Base-by-base conservation (phyloP, 345 rosid genomes). In the Gossypium arboreum region DNA sequence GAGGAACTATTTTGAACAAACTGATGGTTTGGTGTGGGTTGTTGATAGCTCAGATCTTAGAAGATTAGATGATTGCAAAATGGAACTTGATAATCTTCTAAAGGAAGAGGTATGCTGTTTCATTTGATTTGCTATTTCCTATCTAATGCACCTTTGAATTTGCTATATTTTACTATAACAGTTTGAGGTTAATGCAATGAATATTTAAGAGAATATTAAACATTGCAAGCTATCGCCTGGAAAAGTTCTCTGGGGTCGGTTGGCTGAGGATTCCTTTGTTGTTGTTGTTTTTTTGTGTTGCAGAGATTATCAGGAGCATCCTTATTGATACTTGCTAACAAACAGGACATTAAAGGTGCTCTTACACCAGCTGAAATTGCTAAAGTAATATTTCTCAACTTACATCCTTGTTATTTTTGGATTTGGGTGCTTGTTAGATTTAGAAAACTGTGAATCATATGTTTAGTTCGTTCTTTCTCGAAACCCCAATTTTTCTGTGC, bases 1-100 rank as follows among this genome's bases (percentile, higher is more conserved):
- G 98, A 90, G 98, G 86, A 94, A 94, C 79, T 91, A 94, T 85
- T 92, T 94, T 81, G 98, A 94, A 85, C 94, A 90, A 84, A 94
- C 97, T 55, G 98, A 95, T 89, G 99, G 99, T 52, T 82, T 94
- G 81, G 91, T 92, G 44, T 92, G 98, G 97, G 98, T 91, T 16
- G 99, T 93, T 12, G 97, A 93, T 81, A 91, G 98, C 81, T 95
- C 96, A 10, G 94, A 95, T 84, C 90, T 92, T 58, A 85, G 98
- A 80, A 88, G 98, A 79, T 77, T 94, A 69, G 93, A 91, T 86
- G 99, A 94, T 79, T 95, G 99, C 82, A 90, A 84, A 81, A 81
- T 88, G 91, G 97, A 95, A 63, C 92, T 93, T 75, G 89, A 93
- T 67, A 95, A 95, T 84, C 93, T 95, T 71, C 85, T 95, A 73